Percentiles rank a stretch among this genome's conserved stretches.
Evolutionary conservation across 179 eudicot genomes (phyloP).

Genomic region (Beta lomatogona): DNA sequence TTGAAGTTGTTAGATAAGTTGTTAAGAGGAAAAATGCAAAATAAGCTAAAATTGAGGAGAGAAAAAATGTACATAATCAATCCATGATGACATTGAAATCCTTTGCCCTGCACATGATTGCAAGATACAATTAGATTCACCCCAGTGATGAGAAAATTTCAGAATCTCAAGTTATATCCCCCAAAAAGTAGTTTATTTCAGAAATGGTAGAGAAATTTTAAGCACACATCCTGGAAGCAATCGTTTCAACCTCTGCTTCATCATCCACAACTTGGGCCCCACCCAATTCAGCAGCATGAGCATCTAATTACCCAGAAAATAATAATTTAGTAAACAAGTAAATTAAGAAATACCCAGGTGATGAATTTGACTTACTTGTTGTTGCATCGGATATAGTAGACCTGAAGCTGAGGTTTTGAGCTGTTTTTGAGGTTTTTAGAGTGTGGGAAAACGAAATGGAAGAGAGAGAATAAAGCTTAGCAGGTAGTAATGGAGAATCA

Average conservation of each 20-base stretch:
- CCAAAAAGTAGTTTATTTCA: too few relatives aligned
- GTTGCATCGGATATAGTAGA: conserved; percentile 8
- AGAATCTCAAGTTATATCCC: too few relatives aligned
- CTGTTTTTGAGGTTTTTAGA: conserved; percentile 16
- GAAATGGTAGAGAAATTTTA: too few relatives aligned
- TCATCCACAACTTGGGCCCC: conserved; percentile 46
- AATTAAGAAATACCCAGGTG: not conserved
- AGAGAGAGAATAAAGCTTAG: not conserved
- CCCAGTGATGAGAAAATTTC: too few relatives aligned
- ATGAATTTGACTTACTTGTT: conserved; percentile 22
- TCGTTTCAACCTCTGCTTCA: conserved; percentile 61
- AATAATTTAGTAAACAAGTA: not conserved
- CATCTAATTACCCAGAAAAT: conserved; percentile 26
- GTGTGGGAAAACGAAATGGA: conserved; percentile 6
- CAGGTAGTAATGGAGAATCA: not conserved
- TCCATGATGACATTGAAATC: too few relatives aligned
- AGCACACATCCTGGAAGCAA: too few relatives aligned
- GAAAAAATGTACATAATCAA: too few relatives aligned
- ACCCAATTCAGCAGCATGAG: conserved; percentile 30
- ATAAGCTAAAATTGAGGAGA: too few relatives aligned
- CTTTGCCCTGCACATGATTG: too few relatives aligned
- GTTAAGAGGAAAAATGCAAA: too few relatives aligned
- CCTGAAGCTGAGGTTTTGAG: conserved; percentile 1
- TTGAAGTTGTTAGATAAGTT: too few relatives aligned
- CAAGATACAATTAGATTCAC: too few relatives aligned